These are phyloP conservation scores for Tetrapisispora phaffii DNA, from an alignment of 805 yeast species.

Conservation along the genomic window DNA sequence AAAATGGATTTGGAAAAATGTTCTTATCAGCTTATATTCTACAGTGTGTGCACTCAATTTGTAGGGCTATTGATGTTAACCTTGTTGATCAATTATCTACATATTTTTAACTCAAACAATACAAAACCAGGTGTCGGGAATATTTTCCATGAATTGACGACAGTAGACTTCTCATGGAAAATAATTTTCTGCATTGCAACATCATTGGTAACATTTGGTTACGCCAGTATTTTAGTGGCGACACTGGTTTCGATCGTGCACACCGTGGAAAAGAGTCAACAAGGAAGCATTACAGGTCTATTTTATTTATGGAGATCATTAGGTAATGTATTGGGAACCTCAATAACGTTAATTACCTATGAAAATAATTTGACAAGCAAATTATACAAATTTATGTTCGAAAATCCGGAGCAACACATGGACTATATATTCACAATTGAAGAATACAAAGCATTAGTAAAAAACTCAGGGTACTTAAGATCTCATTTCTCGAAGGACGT, in stretches of 20 bases:
- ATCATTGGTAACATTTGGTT: constrained; percentile 37
- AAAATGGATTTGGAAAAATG: constrained; percentile 23
- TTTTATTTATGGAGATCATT: constrained; percentile 41
- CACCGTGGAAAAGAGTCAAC: constrained; percentile 35
- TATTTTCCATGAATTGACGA: constrained; percentile 46
- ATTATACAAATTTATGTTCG: constrained; percentile 27
- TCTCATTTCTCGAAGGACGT: constrained; percentile 13
- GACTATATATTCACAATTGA: constrained; percentile 11
- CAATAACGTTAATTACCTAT: constrained; percentile 33
- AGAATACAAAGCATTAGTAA: constrained; percentile 16
- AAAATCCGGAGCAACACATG: background rate
- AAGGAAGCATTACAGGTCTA: constrained; percentile 41
- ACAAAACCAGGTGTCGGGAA: constrained; percentile 28
- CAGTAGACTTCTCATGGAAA: constrained; percentile 19
- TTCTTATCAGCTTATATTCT: constrained; percentile 19
- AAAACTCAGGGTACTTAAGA: constrained; percentile 26
- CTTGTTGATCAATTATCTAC: constrained; percentile 36
- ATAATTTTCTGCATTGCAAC: constrained; percentile 23
- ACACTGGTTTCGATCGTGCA: constrained; percentile 48
- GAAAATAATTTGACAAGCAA: constrained; percentile 26
- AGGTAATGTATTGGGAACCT: constrained; percentile 40
- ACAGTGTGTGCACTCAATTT: constrained; percentile 18
- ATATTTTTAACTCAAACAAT: background rate
- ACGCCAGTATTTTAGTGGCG: constrained; percentile 45
- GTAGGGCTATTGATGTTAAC: constrained; percentile 13